phyloP scores from a whole-genome alignment of 2,329 filamentous ascomycete genomes.

The Aspergillus arachidicola region DNA sequence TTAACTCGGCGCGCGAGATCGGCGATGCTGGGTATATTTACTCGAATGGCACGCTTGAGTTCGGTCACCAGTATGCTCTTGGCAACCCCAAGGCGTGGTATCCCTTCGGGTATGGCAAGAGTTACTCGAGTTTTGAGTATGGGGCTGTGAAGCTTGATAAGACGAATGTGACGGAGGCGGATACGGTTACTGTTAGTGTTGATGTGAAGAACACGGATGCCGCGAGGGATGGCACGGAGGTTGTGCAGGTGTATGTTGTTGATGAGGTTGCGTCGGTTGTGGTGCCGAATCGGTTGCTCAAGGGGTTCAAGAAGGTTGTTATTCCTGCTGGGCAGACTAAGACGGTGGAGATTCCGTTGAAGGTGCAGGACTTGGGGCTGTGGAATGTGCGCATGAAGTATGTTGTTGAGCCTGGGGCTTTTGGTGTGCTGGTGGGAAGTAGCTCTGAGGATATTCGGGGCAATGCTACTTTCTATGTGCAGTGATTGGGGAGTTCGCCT shows the following conservation, averaged over 20 bases:
- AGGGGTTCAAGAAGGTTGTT: slow-evolving; percentile 68
- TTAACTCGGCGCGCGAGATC: slow-evolving; percentile 64
- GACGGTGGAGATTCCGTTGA: slow-evolving; percentile 54
- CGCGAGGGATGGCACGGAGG: slow-evolving; percentile 62
- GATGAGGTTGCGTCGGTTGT: slow-evolving; percentile 65
- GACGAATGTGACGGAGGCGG: slow-evolving; percentile 53
- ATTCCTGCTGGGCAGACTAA: slow-evolving; percentile 63
- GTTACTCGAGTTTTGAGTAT: slow-evolving; percentile 67
- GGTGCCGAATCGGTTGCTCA: slow-evolving; percentile 65
- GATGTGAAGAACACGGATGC: slow-evolving; percentile 62
- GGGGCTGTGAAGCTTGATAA: slow-evolving; percentile 30
- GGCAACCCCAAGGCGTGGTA: slow-evolving; percentile 63
- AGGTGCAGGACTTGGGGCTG: slow-evolving; percentile 55
- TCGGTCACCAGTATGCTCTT: slow-evolving; percentile 68
- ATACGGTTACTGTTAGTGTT: slow-evolving; percentile 62
- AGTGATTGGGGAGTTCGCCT: slow-evolving; percentile 5
- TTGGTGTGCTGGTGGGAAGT: slow-evolving; percentile 63
- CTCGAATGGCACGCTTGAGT: slow-evolving; percentile 63
- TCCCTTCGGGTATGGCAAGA: slow-evolving; percentile 67
- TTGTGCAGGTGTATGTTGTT: slow-evolving; percentile 69
- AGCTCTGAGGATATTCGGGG: slow-evolving; percentile 43
- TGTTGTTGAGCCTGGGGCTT: slow-evolving; percentile 72
- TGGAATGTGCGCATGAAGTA: slow-evolving; percentile 68
- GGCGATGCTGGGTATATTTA: slow-evolving; percentile 57
- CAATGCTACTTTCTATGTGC: slow-evolving; percentile 36